A percentile compares a stretch with the other conserved stretches of the same genome.
Evolutionary conservation across 371 early-diverging fungal species (phyloP).

Genomic region (Syncephalastrum monosporum): DNA sequence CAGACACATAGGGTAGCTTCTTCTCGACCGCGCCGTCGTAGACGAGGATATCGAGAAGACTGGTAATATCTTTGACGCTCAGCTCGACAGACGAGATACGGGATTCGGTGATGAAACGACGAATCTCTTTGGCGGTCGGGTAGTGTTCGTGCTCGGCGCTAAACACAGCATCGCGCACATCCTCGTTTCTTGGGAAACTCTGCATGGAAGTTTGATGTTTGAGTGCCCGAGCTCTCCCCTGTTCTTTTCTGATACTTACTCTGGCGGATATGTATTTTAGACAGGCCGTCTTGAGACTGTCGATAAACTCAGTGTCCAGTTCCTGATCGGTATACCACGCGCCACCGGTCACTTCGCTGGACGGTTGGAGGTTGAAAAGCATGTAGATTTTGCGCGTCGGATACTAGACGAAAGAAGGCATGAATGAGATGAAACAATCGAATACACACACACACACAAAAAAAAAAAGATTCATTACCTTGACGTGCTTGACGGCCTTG

Average conservation of each 20-base stretch:
- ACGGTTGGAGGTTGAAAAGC: conserved; percentile 86
- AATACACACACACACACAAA: no score
- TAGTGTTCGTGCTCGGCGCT: conserved; percentile 62
- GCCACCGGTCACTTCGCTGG: conserved; percentile 95
- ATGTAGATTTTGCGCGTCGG: conserved; percentile 94
- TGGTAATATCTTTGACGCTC: conserved; percentile 72
- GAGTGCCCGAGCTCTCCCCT: background rate
- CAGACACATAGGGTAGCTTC: conserved; percentile 50
- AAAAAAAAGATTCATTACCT: conserved; percentile 43
- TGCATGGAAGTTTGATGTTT: conserved; percentile 13
- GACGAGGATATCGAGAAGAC: conserved; percentile 82
- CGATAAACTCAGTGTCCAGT: conserved; percentile 93
- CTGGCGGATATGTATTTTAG: conserved; percentile 74
- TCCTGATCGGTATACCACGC: conserved; percentile 98
- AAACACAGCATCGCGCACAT: conserved; percentile 51
- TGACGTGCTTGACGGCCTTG: conserved; percentile 93
- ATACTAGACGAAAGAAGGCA: conserved; percentile 38
- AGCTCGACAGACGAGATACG: conserved; percentile 77
- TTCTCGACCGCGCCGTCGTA: conserved; percentile 89
- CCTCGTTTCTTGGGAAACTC: conserved; percentile 66
- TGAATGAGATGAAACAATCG: conserved; percentile 3
- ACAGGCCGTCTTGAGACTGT: conserved; percentile 73
- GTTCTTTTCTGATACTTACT: conserved; percentile 32
- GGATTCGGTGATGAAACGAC: conserved; percentile 67
- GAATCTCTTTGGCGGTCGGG: conserved; percentile 73